Percentiles rank a stretch among this genome's conserved stretches.
Conservation (phyloP, 306 rosid genomes). For the Vicia villosa region DNA sequence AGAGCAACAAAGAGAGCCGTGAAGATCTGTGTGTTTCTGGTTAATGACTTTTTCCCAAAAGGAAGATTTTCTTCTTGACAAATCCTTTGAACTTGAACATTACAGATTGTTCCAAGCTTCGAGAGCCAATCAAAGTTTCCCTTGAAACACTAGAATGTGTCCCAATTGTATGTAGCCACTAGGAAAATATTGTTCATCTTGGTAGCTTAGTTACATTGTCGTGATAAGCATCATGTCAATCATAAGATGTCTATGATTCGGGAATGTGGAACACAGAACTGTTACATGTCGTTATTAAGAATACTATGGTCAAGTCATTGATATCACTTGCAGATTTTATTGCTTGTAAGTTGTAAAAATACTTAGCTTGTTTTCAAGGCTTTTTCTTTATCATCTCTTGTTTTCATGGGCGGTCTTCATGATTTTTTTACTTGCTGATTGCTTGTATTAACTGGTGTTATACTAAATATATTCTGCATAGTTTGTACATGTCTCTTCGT, state of each 20-base stretch:
- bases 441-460: not conserved
- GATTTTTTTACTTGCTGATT: not conserved
- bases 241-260: not conserved
- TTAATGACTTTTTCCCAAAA: not conserved
- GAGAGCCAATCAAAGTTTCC: not conserved
- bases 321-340: not conserved
- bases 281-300: not conserved
- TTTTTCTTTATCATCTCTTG: not conserved
- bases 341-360: not conserved
- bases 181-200: not conserved
- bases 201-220: not conserved
- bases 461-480: not conserved
- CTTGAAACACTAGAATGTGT: not conserved
- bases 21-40: not conserved
- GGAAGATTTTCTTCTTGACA: not conserved
- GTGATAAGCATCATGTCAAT: conserved; percentile 5
- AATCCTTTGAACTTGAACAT: not conserved
- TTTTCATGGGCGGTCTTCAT: not conserved
- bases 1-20: not conserved
- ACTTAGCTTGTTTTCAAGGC: conserved; percentile 11
- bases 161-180: not conserved
- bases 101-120: not conserved
- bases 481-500: not conserved
- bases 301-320: not conserved
- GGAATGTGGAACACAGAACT: not conserved